phyloP scores from a whole-genome alignment of 495 filamentous ascomycete genomes.

The Bacidia rubella region DNA sequence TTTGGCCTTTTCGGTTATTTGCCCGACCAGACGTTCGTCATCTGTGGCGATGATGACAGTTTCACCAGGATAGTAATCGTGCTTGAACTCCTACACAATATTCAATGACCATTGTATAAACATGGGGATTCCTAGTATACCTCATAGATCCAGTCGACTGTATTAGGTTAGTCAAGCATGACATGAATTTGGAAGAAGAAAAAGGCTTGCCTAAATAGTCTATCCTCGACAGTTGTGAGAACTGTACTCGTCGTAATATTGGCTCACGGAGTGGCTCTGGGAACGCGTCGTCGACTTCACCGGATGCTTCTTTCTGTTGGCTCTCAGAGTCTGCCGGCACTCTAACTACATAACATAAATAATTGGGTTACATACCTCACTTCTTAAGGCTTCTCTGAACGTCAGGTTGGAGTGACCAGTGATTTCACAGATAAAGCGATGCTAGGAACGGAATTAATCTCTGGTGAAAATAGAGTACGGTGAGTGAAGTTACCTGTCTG shows the following conservation, averaged over 20 bases:
- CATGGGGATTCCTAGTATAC: conserved; percentile 23
- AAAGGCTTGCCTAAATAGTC: conserved; percentile 64
- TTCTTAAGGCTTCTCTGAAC: conserved; percentile 88
- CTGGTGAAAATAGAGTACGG: neutral
- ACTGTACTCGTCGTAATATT: conserved; percentile 79
- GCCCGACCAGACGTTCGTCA: conserved; percentile 58
- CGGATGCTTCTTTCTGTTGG: conserved; percentile 61
- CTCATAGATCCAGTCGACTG: conserved; percentile 58
- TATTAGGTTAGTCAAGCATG: neutral
- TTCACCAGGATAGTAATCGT: conserved; percentile 89
- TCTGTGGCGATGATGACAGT: conserved; percentile 58
- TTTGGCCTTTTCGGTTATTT: conserved; percentile 76
- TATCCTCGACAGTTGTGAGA: conserved; percentile 78
- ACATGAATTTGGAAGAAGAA: neutral
- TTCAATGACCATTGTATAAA: neutral
- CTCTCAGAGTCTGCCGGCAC: conserved; percentile 3
- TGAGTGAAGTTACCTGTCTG: conserved; percentile 49
- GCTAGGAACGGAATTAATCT: conserved; percentile 30
- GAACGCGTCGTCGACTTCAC: conserved; percentile 80
- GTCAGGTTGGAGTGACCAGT: conserved; percentile 83
- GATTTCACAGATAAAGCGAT: conserved; percentile 85
- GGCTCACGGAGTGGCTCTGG: conserved; percentile 86
- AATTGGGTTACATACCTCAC: conserved; percentile 72
- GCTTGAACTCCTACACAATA: conserved; percentile 65
- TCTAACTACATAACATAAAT: neutral